Base-by-base conservation (phyloP, 345 rosid genomes). In the Psidium guajava region DNA sequence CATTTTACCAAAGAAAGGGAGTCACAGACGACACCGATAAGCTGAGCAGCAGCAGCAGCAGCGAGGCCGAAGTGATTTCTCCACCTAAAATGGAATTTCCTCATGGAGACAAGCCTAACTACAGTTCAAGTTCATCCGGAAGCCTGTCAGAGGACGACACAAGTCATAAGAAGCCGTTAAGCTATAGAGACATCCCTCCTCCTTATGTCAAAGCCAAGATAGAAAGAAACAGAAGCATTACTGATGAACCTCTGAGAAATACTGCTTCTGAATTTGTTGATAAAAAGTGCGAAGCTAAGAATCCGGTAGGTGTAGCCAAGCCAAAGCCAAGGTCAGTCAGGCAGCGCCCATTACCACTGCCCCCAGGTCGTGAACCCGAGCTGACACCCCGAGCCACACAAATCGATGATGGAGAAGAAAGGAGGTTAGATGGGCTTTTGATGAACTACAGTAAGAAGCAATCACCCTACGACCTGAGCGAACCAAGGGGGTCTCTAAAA, bases 251-350 rank as follows among this genome's bases (percentile, higher is more conserved):
- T 20, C 84, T 20, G 1, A 32, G 61, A 82, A 52, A 14, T 32
- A 69, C 47, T 69, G 80, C 47, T 69, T 69, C 80, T 69, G 80
- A 69, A 24, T 24, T 69, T 8, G 88, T 61, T 16, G 87, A 87
- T 74, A 81, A 13, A 11, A 61, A 86, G 83, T 82, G 47, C 47
- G 61, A 50, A 50, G 44, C 44, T 25, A 86, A 87, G 80, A 69
- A 69, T 2, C 80, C 6, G 0, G 47, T 8, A 69, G 80, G 80
- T 18, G 92, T 87, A 83, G 58, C 91, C 7, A 90, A 89, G 86
- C 90, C 95, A 82, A 92, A 89, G 89, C 98, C 97, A 50, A 91
- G 90, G 90, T 94, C 98, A 73, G 93, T 93, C 84, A 90, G 97
- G 87, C 90, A 90, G 59, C 88, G 91, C 84, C 85, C 85, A 73